A percentile compares a stretch with the other conserved stretches of the same genome.
phyloP scores from a whole-genome alignment of 495 filamentous ascomycete genomes.

The Penicillium odoratum region DNA sequence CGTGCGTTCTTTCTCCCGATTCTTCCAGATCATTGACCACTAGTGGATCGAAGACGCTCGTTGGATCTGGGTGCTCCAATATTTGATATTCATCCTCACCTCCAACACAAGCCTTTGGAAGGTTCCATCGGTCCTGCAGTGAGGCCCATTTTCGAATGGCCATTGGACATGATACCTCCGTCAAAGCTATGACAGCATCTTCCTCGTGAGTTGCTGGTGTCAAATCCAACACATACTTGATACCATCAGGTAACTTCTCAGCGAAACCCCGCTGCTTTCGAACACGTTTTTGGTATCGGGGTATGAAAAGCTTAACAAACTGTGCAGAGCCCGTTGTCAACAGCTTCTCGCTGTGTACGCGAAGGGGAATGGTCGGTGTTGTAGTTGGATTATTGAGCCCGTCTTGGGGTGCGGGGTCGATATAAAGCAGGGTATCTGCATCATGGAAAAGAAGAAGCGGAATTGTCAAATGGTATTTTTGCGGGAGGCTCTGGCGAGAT shows the following conservation, averaged over 20 bases:
- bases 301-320: conserved; percentile 48
- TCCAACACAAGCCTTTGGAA: conserved; percentile 40
- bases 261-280: conserved; percentile 33
- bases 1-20: not conserved
- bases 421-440: conserved; percentile 56
- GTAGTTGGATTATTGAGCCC: conserved; percentile 20
- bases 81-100: conserved; percentile 35
- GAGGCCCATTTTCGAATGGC: conserved; percentile 48
- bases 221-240: conserved; percentile 62
- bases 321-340: conserved; percentile 47
- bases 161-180: conserved; percentile 57
- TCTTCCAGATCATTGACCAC: not conserved
- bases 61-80: not conserved
- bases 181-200: conserved; percentile 57
- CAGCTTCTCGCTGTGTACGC: conserved; percentile 46
- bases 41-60: not conserved
- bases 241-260: conserved; percentile 34
- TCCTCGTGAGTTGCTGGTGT: conserved; percentile 60
- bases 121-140: conserved; percentile 43
- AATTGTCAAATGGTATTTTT: conserved; percentile 2
- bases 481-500: not conserved
- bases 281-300: conserved; percentile 28
- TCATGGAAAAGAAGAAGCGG: conserved; percentile 34
- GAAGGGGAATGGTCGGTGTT: conserved; percentile 35
- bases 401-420: conserved; percentile 43